These are phyloP conservation scores for Ophiocordyceps camponoti-rufipedis DNA, from an alignment of 2,329 filamentous ascomycete species.

Conservation along the genomic window DNA sequence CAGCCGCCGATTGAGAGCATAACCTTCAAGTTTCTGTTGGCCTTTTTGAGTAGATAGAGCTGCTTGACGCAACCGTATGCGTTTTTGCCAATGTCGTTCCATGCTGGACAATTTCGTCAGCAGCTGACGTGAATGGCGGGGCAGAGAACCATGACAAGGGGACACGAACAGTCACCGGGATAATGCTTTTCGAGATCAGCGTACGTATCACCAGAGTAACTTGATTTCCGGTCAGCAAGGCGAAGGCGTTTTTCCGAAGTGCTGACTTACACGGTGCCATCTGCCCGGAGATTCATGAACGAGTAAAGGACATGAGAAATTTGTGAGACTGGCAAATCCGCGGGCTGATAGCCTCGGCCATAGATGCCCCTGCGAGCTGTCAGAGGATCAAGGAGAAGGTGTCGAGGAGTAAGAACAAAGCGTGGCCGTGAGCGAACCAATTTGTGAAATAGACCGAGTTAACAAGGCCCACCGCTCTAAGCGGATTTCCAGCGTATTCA, in stretches of 20 bases:
- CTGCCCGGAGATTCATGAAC: conserved; percentile 56
- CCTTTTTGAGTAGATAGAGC: conserved; percentile 58
- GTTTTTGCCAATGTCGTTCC: conserved; percentile 49
- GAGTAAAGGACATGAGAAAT: conserved; percentile 66
- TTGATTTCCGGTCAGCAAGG: conserved; percentile 7
- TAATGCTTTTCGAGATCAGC: conserved; percentile 61
- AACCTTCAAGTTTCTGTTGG: conserved; percentile 59
- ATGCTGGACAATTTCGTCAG: conserved; percentile 15
- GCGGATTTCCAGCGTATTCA: conserved; percentile 4
- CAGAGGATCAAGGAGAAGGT: not conserved
- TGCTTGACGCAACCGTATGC: conserved; percentile 72
- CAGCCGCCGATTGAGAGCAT: conserved; percentile 72
- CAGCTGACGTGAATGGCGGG: not conserved
- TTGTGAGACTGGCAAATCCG: conserved; percentile 48
- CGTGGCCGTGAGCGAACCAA: conserved; percentile 17
- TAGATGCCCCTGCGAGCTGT: conserved; percentile 45
- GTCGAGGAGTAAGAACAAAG: not conserved
- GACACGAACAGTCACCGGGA: conserved; percentile 36
- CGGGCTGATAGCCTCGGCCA: conserved; percentile 52
- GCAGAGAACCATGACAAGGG: not conserved
- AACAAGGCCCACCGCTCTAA: conserved; percentile 5
- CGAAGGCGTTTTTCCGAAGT: no score
- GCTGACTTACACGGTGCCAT: conserved; percentile 49
- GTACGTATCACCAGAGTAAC: conserved; percentile 47
- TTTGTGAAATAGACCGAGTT: conserved; percentile 31